These are phyloP conservation scores for Massospora cicadina DNA, from an alignment of 371 early-diverging fungal genomes.

Conservation along the genomic window DNA sequence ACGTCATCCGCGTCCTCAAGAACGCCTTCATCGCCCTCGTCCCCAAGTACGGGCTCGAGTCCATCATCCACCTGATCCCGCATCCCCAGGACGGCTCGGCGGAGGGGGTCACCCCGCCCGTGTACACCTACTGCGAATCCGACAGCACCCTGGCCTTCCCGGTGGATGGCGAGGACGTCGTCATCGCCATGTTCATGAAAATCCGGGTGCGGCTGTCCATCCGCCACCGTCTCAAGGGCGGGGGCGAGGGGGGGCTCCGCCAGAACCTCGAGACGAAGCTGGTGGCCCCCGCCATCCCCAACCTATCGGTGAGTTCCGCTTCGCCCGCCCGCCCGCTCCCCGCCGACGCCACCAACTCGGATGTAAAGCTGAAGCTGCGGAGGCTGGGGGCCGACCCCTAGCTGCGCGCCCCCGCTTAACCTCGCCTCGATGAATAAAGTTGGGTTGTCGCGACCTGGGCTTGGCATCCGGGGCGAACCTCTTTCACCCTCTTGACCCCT, in stretches of 20 bases:
- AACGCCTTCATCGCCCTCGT: constrained; percentile 86
- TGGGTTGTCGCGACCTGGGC: too few species aligned
- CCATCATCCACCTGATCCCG: constrained; percentile 50
- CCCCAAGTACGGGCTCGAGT: constrained; percentile 89
- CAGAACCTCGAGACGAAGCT: constrained; percentile 47
- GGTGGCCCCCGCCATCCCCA: constrained; percentile 35
- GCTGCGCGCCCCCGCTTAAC: too few species aligned
- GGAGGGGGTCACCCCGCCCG: constrained; percentile 11
- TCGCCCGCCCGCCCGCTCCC: background rate
- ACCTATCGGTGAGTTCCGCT: background rate
- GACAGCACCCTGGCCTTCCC: constrained; percentile 20
- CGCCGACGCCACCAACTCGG: background rate
- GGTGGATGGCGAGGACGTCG: constrained; percentile 22
- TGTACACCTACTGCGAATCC: constrained; percentile 19
- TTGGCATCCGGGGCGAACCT: too few species aligned
- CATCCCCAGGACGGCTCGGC: constrained; percentile 10
- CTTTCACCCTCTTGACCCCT: too few species aligned
- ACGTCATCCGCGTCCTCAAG: constrained; percentile 74
- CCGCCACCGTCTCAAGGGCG: constrained; percentile 37
- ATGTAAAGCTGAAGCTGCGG: background rate
- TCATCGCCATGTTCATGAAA: constrained; percentile 49
- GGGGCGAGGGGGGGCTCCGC: constrained; percentile 36
- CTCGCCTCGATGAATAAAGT: too few species aligned
- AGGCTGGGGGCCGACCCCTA: background rate
- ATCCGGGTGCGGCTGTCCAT: constrained; percentile 60